Evolutionary conservation across 805 yeast species (phyloP), one percentile per base, ranked within the genome.

Genomic region (Metschnikowia vanudenii): DNA sequence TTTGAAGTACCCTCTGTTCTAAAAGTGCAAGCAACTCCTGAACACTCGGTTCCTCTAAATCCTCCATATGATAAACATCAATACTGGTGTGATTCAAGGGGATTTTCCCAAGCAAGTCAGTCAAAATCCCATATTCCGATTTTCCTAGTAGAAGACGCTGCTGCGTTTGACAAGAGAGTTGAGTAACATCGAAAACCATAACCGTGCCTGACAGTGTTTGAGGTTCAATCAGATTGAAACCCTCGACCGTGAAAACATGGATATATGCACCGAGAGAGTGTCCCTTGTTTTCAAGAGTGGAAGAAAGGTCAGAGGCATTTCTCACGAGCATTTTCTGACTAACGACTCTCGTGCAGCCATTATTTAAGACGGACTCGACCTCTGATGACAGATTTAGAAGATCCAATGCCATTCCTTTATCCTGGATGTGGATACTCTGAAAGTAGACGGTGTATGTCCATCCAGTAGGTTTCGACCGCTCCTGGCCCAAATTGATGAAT

Each of bases 261-360:
- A 43, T 8, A 34, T 30, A 32, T 9, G 32, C 39, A 14, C 42
- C 46, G 4, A 30, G 11, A 12, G n/a, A n/a, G 1, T 30, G 13
- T 3, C 4, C 14, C 3, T 5, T 22, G 16, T 37, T 22, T 9
- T 20, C n/a, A 10, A 43, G 22, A 6, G 38, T 22, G 20, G 12
- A 6, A 2, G 43, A 11, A 18, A 44, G 34, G 10, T 44, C 43
- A 3, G 43, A 26, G 12, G 30, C 32, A 16, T 31, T 28, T 9
- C 28, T 41, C 31, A 52, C 45, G 1, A 41, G 32, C 55, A 52
- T 50, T 36, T 40, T 41, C 29, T 52, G 53, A 30, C 55, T 52
- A 3, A 29, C 24, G 9, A 52, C 37, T 1, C 37, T 29, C 9
- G 29, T 9, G 2, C 8, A 14, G 11, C 19, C 39, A 12, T 30